Evolutionary conservation across 192 early-diverging fungal genomes (phyloP).

Genomic region (Coemansia sp.): DNA sequence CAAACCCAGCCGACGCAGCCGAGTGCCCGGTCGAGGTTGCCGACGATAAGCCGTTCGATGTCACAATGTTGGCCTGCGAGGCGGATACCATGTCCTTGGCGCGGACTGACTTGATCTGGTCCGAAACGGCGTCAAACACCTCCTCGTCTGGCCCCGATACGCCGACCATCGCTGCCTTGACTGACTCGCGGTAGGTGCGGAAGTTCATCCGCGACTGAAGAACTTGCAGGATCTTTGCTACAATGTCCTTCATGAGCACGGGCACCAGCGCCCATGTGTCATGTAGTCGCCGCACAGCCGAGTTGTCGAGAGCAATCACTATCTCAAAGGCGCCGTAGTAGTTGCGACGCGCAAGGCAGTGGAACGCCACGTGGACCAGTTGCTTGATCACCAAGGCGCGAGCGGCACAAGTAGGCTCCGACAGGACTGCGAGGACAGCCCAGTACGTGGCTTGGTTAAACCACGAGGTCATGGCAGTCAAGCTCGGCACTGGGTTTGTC

Average conservation of each 20-base stretch:
- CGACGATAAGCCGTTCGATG: slow-evolving; percentile 18
- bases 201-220: slow-evolving; percentile 56
- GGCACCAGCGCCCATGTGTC: slow-evolving; percentile 55
- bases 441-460: slow-evolving; percentile 61
- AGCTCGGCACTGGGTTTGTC: slow-evolving; percentile 47
- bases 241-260: slow-evolving; percentile 48
- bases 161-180: slow-evolving; percentile 50
- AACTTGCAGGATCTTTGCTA: slow-evolving; percentile 41
- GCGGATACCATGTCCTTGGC: slow-evolving; percentile 43
- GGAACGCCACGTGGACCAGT: slow-evolving; percentile 56
- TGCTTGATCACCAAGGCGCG: slow-evolving; percentile 53
- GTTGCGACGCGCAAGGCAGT: slow-evolving; percentile 57
- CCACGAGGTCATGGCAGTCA: slow-evolving; percentile 57
- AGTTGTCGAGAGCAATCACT: slow-evolving; percentile 54
- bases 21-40: slow-evolving; percentile 17
- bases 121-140: slow-evolving; percentile 37
- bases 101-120: slow-evolving; percentile 50
- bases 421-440: slow-evolving; percentile 52
- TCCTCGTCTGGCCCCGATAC: slow-evolving; percentile 54
- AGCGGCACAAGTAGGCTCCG: slow-evolving; percentile 43
- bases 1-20: slow-evolving; percentile 28
- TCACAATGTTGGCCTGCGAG: slow-evolving; percentile 22
- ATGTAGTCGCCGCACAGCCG: slow-evolving; percentile 56
- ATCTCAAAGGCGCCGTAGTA: slow-evolving; percentile 61
- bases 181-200: slow-evolving; percentile 54